Base-by-base conservation (phyloP, 1,139 yeast genomes). In the Hyphopichia fennica region DNA sequence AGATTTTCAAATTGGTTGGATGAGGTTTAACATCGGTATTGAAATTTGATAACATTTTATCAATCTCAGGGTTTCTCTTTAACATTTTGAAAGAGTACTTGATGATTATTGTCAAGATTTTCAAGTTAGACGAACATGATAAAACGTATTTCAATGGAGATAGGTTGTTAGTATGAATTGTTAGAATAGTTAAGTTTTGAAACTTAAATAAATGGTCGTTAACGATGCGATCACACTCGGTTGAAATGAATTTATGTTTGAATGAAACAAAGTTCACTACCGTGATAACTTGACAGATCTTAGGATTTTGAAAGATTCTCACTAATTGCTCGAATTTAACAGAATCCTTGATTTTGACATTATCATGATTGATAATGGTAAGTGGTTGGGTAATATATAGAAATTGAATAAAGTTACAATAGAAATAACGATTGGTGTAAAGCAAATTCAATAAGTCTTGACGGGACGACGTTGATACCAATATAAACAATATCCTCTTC, bases 361-460 rank as follows among this genome's bases (percentile, higher is more conserved):
- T 20, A 20, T 20, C 9, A 5, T 20, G 23, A 20, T 20, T 9
- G 9, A 3, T n/a, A 9, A 38, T 36, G 9, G 28, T 35, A 10
- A 39, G 25, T n/a, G 48, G 49, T 27, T 30, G 15, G 14, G 39
- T 30, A 10, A 18, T 19, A 14, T 39, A 45, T 19, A 46, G 34
- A 2, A 43, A 19, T 10, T 37, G 25, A 14, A 41, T 32, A 17
- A 34, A 45, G 2, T 37, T 36, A 35, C 11, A 10, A 37, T 43
- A 42, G 18, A 45, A 36, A n/a, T 31, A 14, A 19, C 36, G 41
- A 34, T 40, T 37, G 2, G 49, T 46, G 19, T 32, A 41, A 18
- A 47, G 34, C 19, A 45, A 39, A 13, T 36, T 15, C 11, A 40
- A 16, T 3, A 29, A 7, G 4, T 11, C 28, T 8, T n/a, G n/a